Evolutionary conservation across 306 rosid species (phyloP), one percentile per base, ranked within the genome.

Genomic region (Hippophae tibetana): DNA sequence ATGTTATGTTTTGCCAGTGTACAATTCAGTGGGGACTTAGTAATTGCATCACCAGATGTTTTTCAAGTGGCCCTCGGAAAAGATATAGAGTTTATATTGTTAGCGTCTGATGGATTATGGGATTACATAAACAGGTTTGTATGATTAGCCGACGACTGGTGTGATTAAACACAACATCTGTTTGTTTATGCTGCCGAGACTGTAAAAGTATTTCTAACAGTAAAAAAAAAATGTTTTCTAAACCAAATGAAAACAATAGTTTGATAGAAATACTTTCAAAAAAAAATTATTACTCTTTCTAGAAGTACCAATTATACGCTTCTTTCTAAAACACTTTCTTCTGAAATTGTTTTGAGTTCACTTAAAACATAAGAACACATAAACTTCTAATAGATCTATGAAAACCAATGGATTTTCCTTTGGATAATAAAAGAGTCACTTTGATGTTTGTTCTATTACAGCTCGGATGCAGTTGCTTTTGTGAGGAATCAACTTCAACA

Each of bases 41-140:
- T 93, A 38, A 75, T 82, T 63, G 95, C 95, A 65, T 70, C 67
- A 57, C 99, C 99, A 52, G 99, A 93, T 65, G 60, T 84, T 66
- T 86, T 71, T 70, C 99, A 86, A 75, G 85, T 80, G 42, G 57
- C 75, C 51, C 93, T 88, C n/a, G 97, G 76, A 48, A 74, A 80
- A 58, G 95, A 86, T 69, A 70, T 82, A 10, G 99, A 93, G 67
- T 93, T 93, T 72, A 7, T 88, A 61, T 74, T 93, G 52, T 72
- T 93, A 74, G 97, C 99, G 67, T 84, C 99, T 18, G 99, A 93
- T 82, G 99, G 99, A 72, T 76, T 93, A 62, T 93, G 97, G 99
- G 99, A 93, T 74, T 93, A 93, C 82, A 84, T 93, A 69, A 84
- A 67, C 75, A 92, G 94, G 95, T 92, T 56, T 61, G 59, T 46